These are phyloP conservation scores for Sarocladium oryzae DNA, from an alignment of 2,329 filamentous ascomycete genomes.

Conservation along the genomic window DNA sequence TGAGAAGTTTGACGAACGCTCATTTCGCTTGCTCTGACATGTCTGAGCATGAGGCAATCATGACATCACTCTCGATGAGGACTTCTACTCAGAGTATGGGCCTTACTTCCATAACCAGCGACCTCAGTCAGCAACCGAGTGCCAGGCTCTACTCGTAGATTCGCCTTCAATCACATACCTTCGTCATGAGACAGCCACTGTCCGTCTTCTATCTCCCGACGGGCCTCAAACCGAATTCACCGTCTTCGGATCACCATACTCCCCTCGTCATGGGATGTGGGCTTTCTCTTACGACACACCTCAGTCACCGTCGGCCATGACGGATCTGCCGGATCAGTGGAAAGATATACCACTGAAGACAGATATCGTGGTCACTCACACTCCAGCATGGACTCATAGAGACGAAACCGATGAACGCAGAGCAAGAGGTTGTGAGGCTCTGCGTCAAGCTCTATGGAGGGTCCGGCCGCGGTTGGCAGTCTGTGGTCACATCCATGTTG, in stretches of 20 bases:
- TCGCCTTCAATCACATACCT: constrained; percentile 59
- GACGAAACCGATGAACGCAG: constrained; percentile 40
- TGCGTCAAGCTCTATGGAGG: constrained; percentile 50
- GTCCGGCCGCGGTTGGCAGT: constrained; percentile 59
- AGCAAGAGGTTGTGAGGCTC: constrained; percentile 51
- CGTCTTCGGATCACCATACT: constrained; percentile 66
- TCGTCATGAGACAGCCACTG: constrained; percentile 45
- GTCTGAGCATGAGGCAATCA: constrained; percentile 54
- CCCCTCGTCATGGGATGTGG: constrained; percentile 51
- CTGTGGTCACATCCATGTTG: constrained; percentile 68
- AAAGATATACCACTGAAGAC: constrained; percentile 50
- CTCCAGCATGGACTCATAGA: constrained; percentile 54
- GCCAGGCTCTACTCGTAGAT: constrained; percentile 46
- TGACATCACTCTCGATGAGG: constrained; percentile 62
- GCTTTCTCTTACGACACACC: constrained; percentile 56
- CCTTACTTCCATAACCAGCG: constrained; percentile 49
- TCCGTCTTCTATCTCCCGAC: constrained; percentile 45
- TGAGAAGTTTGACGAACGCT: constrained; percentile 22
- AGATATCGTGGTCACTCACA: constrained; percentile 67
- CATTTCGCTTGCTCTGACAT: constrained; percentile 1
- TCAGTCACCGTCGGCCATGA: constrained; percentile 12
- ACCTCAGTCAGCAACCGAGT: constrained; percentile 46
- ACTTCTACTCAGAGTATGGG: constrained; percentile 51
- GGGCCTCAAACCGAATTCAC: constrained; percentile 56
- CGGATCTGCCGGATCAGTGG: constrained; percentile 45